Percentiles rank a stretch among this genome's conserved stretches.
phyloP scores from a whole-genome alignment of 2,329 filamentous ascomycete genomes.

The Paracamarosporium sp. region DNA sequence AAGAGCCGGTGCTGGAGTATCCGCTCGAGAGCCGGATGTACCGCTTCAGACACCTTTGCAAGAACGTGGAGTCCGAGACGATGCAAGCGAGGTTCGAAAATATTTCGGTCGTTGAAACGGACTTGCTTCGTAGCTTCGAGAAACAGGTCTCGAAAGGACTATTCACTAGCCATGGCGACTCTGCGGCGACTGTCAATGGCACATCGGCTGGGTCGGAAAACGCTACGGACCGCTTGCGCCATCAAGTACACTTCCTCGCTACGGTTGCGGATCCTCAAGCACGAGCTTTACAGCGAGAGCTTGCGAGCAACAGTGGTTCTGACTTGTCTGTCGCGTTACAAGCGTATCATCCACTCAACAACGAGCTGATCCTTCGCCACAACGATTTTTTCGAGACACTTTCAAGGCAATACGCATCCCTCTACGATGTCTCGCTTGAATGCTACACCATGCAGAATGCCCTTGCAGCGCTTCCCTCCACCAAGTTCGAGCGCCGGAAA shows the following conservation, averaged over 20 bases:
- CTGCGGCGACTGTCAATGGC: slow-evolving; percentile 3
- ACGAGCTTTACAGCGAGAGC: slow-evolving; percentile 5
- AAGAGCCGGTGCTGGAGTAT: slow-evolving; percentile 26
- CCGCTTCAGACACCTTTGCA: slow-evolving; percentile 43
- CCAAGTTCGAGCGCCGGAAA: slow-evolving; percentile 41
- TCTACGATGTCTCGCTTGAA: slow-evolving; percentile 39
- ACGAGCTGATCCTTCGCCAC: slow-evolving; percentile 49
- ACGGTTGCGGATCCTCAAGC: slow-evolving; percentile 25
- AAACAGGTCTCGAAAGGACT: slow-evolving; percentile 31
- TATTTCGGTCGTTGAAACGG: slow-evolving; percentile 41
- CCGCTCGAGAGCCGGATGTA: slow-evolving; percentile 47
- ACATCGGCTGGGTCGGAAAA: not conserved
- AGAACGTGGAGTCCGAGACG: slow-evolving; percentile 13
- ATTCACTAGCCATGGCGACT: not conserved
- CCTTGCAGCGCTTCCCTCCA: slow-evolving; percentile 32
- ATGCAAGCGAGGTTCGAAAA: slow-evolving; percentile 42
- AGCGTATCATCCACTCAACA: slow-evolving; percentile 55
- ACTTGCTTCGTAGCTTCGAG: slow-evolving; percentile 37
- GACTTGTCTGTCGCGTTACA: slow-evolving; percentile 5
- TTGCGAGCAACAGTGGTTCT: slow-evolving; percentile 21
- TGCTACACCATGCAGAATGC: slow-evolving; percentile 39
- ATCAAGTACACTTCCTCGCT: slow-evolving; percentile 39
- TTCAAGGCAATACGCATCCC: slow-evolving; percentile 24
- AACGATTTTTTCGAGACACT: slow-evolving; percentile 14
- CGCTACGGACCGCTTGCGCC: slow-evolving; percentile 7